phyloP scores from a whole-genome alignment of 345 rosid genomes.

The Eucalyptus sideroxylon region DNA sequence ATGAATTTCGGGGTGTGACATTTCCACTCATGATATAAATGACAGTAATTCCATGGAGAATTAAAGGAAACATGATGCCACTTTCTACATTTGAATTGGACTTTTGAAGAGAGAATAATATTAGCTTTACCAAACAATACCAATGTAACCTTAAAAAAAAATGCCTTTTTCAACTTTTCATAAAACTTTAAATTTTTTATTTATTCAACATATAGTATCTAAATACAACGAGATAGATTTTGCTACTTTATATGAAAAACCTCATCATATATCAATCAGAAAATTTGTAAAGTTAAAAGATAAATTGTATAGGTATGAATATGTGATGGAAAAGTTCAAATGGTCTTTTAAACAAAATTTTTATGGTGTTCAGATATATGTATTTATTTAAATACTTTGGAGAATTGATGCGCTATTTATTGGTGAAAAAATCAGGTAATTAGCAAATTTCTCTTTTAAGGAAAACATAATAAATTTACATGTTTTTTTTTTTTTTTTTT shows the following conservation, averaged over 20 bases:
- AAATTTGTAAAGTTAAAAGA: too few relatives aligned
- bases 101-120: too few relatives aligned
- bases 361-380: accelerated
- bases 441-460: not conserved
- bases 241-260: not conserved
- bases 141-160: too few relatives aligned
- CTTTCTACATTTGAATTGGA: too few relatives aligned
- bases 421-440: not conserved
- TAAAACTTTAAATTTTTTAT: too few relatives aligned
- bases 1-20: too few relatives aligned
- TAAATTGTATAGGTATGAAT: not conserved
- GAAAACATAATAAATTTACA: too few relatives aligned
- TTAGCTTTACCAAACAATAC: not conserved
- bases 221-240: not conserved
- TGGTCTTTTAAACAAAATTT: not conserved
- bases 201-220: accelerated
- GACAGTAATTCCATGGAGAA: accelerated
- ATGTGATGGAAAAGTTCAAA: not conserved
- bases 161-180: too few relatives aligned
- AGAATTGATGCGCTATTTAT: not conserved
- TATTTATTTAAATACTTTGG: not conserved
- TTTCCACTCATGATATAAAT: too few relatives aligned
- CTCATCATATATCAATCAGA: not conserved
- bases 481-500: too few relatives aligned
- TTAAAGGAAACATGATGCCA: too few relatives aligned